phyloP scores from a whole-genome alignment of 106 monocot genomes.

The Dendrobium nobile region DNA sequence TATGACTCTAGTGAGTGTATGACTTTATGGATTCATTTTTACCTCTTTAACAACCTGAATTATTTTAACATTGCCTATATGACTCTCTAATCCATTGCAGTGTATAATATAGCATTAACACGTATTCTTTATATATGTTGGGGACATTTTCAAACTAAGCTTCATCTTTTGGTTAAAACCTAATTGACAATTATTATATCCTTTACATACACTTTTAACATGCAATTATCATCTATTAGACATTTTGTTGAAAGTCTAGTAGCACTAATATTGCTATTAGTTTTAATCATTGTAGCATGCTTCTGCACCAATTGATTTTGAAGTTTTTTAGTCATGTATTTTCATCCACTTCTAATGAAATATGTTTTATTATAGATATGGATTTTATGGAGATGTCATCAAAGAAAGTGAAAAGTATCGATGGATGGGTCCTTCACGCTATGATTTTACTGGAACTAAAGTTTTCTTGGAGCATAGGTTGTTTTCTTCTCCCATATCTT shows the following conservation, averaged over 20 bases:
- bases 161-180: neutral
- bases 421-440: conserved; percentile 95
- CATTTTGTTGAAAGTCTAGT: neutral
- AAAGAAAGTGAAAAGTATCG: conserved; percentile 91
- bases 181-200: neutral
- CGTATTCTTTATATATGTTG: neutral
- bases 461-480: conserved; percentile 92
- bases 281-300: neutral
- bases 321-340: neutral
- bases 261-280: neutral
- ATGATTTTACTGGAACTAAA: conserved; percentile 91
- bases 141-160: neutral
- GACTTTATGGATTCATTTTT: too few species aligned
- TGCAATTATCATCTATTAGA: neutral
- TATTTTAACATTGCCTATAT: too few species aligned
- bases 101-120: neutral
- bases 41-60: too few species aligned
- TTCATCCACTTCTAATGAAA: neutral
- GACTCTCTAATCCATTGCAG: neutral
- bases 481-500: neutral
- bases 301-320: neutral
- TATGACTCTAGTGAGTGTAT: neutral
- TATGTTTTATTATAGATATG: conserved; percentile 44
- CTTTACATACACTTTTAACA: neutral
- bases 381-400: conserved; percentile 94